Evolutionary conservation across 1,284 basidiomycete genomes (phyloP), one percentile per base, ranked within the genome.

Genomic region (Ganoderma sinense): DNA sequence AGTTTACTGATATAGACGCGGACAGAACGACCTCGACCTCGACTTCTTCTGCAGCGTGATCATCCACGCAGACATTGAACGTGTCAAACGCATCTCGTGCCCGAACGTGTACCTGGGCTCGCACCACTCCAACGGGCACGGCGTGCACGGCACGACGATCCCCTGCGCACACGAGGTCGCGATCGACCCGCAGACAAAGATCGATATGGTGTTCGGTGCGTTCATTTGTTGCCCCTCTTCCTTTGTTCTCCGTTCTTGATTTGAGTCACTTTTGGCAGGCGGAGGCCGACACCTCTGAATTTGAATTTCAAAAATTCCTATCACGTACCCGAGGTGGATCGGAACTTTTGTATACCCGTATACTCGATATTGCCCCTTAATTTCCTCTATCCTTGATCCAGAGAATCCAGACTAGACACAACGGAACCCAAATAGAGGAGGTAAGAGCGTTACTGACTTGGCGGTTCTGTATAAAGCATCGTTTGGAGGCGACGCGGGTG

Each of bases 11-110:
- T 18, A 31, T 3, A 2, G 8, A 14, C 29, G 36, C 39, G 2
- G 69, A 13, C 72, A 89, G 87, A 90, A 90, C 74, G 89, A 91
- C 75, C 84, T 91, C 58, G 88, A 91, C 74, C 83, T 90, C 40
- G 89, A 90, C 77, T 79, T 89, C 59, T 89, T 89, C 81, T 89
- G 87, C 76, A 82, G 79, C 33, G 84, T 85, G 20, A 84, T 89
- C 71, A 80, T 90, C 40, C 84, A 83, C 65, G 79, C 80, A 4
- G 88, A 90, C 72, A 83, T 89, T 56, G 84, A 84, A 68, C 82
- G 83, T 23, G 79, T 89, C 55, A 86, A 84, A 73, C 76, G 72
- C 10, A 84, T 84, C 39, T 84, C 84, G 0, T 86, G 85, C 72
- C 77, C 83, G 59, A 88, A 89, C 75, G 84, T 83, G 0, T 84